Conservation (phyloP, 2,329 filamentous ascomycete species). For the Alternaria triticina region DNA sequence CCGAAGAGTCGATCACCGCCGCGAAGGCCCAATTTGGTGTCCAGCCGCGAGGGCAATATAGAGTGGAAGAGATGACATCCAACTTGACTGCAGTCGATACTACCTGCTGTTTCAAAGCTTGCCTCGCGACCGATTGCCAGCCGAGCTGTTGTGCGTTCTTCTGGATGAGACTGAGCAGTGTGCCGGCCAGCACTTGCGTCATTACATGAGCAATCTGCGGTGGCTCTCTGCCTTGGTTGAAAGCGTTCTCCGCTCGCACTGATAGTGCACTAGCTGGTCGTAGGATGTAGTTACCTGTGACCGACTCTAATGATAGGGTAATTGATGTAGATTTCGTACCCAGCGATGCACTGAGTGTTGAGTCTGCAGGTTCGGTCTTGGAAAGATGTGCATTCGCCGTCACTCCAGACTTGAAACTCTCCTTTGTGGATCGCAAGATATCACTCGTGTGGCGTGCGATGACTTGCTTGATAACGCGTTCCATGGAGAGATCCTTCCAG, state of each 20-base stretch:
- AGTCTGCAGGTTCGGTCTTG: slow-evolving; percentile 68
- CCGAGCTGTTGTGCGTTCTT: slow-evolving; percentile 67
- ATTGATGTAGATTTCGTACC: slow-evolving; percentile 64
- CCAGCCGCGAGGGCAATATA: slow-evolving; percentile 78
- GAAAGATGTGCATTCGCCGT: slow-evolving; percentile 65
- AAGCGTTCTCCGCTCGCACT: slow-evolving; percentile 63
- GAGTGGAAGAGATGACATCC: slow-evolving; percentile 67
- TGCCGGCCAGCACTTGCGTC: slow-evolving; percentile 67
- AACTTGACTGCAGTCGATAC: slow-evolving; percentile 66
- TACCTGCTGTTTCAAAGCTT: slow-evolving; percentile 54
- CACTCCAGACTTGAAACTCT: slow-evolving; percentile 64
- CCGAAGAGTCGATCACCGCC: slow-evolving; percentile 51
- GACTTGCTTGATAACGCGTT: slow-evolving; percentile 73
- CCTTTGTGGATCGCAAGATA: slow-evolving; percentile 68
- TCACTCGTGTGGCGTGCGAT: slow-evolving; percentile 77
- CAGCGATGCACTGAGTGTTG: slow-evolving; percentile 71
- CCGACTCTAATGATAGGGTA: slow-evolving; percentile 73
- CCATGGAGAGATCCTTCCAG: slow-evolving; percentile 71
- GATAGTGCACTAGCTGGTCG: slow-evolving; percentile 60
- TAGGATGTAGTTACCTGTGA: slow-evolving; percentile 77
- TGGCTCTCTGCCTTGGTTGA: slow-evolving; percentile 67
- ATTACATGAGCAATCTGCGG: slow-evolving; percentile 65
- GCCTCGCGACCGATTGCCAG: slow-evolving; percentile 61
- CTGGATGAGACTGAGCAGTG: slow-evolving; percentile 67
- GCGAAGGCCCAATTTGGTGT: slow-evolving; percentile 73